These are phyloP conservation scores for Astraeus odoratus DNA, from an alignment of 768 basidiomycete species.

Conservation along the genomic window DNA sequence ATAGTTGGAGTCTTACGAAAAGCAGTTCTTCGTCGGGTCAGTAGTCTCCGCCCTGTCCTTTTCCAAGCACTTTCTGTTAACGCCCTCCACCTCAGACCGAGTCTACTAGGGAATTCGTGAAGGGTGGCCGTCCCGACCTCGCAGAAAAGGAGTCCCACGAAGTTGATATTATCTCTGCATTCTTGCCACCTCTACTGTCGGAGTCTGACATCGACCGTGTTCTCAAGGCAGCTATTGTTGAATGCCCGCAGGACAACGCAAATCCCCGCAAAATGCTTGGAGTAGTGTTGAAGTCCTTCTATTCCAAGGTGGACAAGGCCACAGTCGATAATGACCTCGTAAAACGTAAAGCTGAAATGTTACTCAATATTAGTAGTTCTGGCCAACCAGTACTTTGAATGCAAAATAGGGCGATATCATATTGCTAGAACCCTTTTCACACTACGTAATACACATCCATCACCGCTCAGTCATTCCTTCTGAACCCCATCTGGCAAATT, in stretches of 20 bases:
- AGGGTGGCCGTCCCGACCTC: slow-evolving; percentile 57
- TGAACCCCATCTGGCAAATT: neutral
- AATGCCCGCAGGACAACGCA: slow-evolving; percentile 9
- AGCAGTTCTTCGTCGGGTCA: slow-evolving; percentile 51
- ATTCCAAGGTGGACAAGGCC: slow-evolving; percentile 51
- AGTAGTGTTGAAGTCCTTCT: slow-evolving; percentile 56
- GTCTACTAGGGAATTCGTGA: slow-evolving; percentile 46
- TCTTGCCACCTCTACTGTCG: slow-evolving; percentile 57
- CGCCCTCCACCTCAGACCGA: slow-evolving; percentile 38
- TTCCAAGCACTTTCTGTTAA: slow-evolving; percentile 3
- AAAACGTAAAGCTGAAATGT: slow-evolving; percentile 39
- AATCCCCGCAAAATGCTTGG: slow-evolving; percentile 31
- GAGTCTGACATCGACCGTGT: slow-evolving; percentile 46
- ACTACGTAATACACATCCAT: neutral
- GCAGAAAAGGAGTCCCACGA: slow-evolving; percentile 56
- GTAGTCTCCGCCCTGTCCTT: slow-evolving; percentile 21
- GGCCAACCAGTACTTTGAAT: neutral
- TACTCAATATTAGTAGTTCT: slow-evolving; percentile 22
- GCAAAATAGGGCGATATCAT: neutral
- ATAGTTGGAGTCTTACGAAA: slow-evolving; percentile 52
- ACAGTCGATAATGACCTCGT: slow-evolving; percentile 52
- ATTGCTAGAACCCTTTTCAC: neutral
- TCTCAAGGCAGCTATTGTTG: slow-evolving; percentile 37
- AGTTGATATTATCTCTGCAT: slow-evolving; percentile 44
- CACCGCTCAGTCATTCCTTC: neutral